These are phyloP conservation scores for Auxenochlorella pyrenoidosa DNA, from an alignment of 139 green algal species.

Conservation along the genomic window DNA sequence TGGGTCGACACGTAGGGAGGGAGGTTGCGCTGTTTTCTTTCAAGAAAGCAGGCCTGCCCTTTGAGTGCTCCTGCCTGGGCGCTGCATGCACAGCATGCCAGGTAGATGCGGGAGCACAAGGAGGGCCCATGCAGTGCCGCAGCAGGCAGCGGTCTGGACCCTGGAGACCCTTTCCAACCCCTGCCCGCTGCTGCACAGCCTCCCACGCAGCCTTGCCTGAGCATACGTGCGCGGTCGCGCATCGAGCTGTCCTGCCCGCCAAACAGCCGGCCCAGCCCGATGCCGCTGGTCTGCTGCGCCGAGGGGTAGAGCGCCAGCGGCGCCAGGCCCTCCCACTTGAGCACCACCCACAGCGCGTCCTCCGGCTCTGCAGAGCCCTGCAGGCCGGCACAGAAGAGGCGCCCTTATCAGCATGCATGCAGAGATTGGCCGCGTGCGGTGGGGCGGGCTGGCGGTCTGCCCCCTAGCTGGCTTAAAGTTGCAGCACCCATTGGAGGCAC, in stretches of 20 bases:
- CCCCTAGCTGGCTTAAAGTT: too few relatives aligned
- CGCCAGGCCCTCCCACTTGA: conserved; percentile 72
- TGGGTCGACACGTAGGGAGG: too few relatives aligned
- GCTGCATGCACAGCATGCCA: too few relatives aligned
- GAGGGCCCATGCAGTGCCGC: background rate
- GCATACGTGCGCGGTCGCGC: conserved; percentile 47
- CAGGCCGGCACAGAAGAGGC: background rate
- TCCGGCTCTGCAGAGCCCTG: background rate
- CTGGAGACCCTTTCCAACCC: too few relatives aligned
- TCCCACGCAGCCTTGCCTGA: conserved; percentile 27
- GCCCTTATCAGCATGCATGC: too few relatives aligned
- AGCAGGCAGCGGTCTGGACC: background rate
- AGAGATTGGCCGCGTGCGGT: too few relatives aligned
- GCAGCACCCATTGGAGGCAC: too few relatives aligned
- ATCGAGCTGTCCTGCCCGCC: conserved; percentile 31
- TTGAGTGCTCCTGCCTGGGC: too few relatives aligned
- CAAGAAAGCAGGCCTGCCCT: too few relatives aligned
- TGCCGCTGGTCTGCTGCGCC: conserved; percentile 47
- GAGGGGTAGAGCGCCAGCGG: conserved; percentile 70
- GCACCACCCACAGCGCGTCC: conserved; percentile 79
- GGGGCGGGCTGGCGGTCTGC: too few relatives aligned
- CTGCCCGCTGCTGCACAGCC: background rate
- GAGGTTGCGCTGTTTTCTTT: too few relatives aligned
- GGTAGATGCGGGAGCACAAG: background rate
- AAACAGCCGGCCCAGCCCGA: conserved; percentile 46